Base-by-base conservation (phyloP, 805 yeast genomes). In the Yarrowia osloensis region DNA sequence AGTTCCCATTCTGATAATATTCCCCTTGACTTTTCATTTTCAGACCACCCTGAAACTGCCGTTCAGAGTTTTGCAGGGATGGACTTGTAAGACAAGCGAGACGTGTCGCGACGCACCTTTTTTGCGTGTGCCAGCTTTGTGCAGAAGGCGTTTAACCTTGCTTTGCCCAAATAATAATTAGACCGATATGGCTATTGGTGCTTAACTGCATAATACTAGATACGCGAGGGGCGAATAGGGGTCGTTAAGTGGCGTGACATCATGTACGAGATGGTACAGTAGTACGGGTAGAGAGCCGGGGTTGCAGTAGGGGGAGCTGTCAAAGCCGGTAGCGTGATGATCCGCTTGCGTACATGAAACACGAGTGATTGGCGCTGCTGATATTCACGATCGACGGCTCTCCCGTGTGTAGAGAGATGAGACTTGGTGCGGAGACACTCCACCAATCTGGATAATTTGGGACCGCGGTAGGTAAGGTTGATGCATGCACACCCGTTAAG, bases 161-260 rank as follows among this genome's bases (percentile, higher is more conserved):
- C 24, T 3, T 39, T 5, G n/a, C 5, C 4, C 21, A 46, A 11
- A 46, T 29, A 29, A 49, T 49, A 49, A 17, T 49, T 29, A 4
- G 12, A 5, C 33, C 52, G 52, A 28, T 11, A 12, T 6, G n/a
- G 35, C 35, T 7, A 15, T 24, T 17, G 33, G 50, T 11, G 9
- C 29, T 24, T 47, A 47, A 47, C 17, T n/a, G 7, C 12, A 47
- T 47, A 44, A 44, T 50, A 50, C 22, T 19, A 4, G 5, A 8
- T 49, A 33, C 40, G 40, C 40, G 55, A 50, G 57, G 57, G 57
- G 57, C 21, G 29, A 22, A 50, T 50, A 50, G 57, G 57, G 57
- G 57, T 50, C 8, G 33, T 49, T 19, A 12, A n/a, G 21, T 49
- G 24, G 55, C 8, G 12, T 49, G 55, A 49, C 37, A n/a, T 28